Conservation (phyloP, 106 monocot genomes). For the Dendrobium officinale region DNA sequence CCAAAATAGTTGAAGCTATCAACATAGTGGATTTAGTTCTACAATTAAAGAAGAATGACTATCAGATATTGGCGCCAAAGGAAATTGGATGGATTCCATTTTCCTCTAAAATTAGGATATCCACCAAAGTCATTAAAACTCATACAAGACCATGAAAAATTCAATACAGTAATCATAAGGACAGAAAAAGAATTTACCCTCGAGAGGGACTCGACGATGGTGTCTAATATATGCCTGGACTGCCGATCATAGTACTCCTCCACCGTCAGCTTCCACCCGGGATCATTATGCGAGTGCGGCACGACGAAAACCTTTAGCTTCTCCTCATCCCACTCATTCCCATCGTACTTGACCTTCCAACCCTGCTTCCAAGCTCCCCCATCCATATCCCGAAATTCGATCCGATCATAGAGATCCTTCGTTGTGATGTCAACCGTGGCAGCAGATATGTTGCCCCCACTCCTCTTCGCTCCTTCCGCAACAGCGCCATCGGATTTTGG, state of each 20-base stretch:
- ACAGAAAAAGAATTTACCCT: constrained; percentile 34
- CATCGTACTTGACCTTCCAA: constrained; percentile 66
- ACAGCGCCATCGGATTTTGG: constrained; percentile 4
- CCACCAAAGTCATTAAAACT: background rate
- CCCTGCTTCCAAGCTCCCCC: constrained; percentile 98
- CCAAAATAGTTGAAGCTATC: too few relatives aligned
- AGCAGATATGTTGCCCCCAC: constrained; percentile 8
- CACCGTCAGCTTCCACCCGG: constrained; percentile 91
- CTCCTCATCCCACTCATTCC: constrained; percentile 78
- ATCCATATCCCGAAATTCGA: constrained; percentile 70
- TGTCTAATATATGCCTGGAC: constrained; percentile 76
- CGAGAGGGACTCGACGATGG: constrained; percentile 81
- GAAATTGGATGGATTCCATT: background rate
- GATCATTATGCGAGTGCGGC: constrained; percentile 97
- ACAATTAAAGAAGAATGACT: too few relatives aligned
- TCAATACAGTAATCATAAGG: background rate
- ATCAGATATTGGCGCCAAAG: background rate
- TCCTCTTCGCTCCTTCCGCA: constrained; percentile 1
- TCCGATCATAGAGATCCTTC: constrained; percentile 88
- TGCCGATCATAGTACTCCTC: constrained; percentile 85
- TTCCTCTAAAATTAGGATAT: background rate
- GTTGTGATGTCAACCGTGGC: constrained; percentile 84
- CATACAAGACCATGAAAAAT: background rate
- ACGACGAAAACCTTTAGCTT: constrained; percentile 96
- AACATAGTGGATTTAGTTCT: too few relatives aligned